Base-by-base conservation (phyloP, 768 basidiomycete genomes). In the Hydnum rufescens region DNA sequence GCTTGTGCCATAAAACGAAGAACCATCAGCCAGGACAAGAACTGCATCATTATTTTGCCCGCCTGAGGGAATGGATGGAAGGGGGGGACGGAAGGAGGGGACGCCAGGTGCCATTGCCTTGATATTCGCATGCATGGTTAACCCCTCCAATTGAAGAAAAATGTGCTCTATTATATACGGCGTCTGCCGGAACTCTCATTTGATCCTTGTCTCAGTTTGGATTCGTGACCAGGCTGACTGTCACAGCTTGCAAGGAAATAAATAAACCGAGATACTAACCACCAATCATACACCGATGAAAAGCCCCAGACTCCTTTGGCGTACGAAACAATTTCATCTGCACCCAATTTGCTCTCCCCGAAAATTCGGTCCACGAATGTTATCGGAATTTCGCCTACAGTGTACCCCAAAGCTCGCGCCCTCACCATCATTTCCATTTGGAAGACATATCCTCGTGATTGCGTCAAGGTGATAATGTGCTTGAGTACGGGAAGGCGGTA, bases 361-460 rank as follows among this genome's bases (percentile, higher is more conserved):
- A 82, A 92, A 61, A 93, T 80, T 32, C 89, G 75, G 66, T 93
- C 89, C 43, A 92, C 89, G 60, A 93, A 93, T 2, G 88, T 93
- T 57, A 93, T 93, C 1, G 89, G 89, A 25, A 93, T 75, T 64
- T 93, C 89, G 3, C 87, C 89, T 0, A 93, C 78, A 3, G 73
- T 76, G 65, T 88, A 92, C 3, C 85, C 87, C 52, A 86, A 66
- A 1, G 82, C 76, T 22, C 79, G 74, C 3, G 89, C 89, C 1
- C 89, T 76, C 19, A 88, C 89, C 75, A 92, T 92, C 81, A 92
- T 93, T 64, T 93, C 89, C 89, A 93, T 93, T 71, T 93, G 89
- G 70, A 93, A 92, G 29, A 93, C 89, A 59, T 92, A 93, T 5
- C 89, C 89, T 57, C 84, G 83, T 2, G 87, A 88, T 55, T 80